Conservation (phyloP, 2,329 filamentous ascomycete species). For the Rachicladosporium sp. region DNA sequence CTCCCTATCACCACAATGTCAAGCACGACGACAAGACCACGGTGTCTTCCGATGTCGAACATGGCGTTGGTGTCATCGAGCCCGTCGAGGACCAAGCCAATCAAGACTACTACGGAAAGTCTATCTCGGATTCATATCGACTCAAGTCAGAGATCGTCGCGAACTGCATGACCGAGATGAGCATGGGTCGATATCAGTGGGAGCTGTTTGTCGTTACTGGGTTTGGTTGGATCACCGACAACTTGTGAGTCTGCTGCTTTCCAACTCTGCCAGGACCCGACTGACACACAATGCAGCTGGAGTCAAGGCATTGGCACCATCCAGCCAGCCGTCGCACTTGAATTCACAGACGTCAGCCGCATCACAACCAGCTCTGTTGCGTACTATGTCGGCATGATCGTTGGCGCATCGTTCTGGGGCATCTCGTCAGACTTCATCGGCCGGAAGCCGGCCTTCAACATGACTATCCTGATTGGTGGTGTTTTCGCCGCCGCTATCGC, state of each 20-base stretch:
- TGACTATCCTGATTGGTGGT: constrained; percentile 56
- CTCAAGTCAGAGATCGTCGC: constrained; percentile 5
- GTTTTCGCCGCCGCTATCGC: constrained; percentile 10
- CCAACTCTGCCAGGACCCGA: constrained; percentile 26
- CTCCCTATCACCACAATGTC: too few relatives aligned
- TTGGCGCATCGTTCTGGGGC: constrained; percentile 70
- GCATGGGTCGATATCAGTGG: constrained; percentile 76
- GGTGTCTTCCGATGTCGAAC: background rate
- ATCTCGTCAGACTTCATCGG: constrained; percentile 65
- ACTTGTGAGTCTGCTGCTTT: constrained; percentile 66
- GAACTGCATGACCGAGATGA: constrained; percentile 42
- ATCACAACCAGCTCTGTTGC: constrained; percentile 59
- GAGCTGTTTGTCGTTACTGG: constrained; percentile 67
- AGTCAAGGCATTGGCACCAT: constrained; percentile 45
- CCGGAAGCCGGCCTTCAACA: constrained; percentile 65
- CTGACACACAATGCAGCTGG: constrained; percentile 44
- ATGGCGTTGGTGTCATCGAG: constrained; percentile 2
- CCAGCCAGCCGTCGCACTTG: constrained; percentile 3
- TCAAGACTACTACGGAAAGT: constrained; percentile 2
- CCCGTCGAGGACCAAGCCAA: constrained; percentile 1
- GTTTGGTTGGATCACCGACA: constrained; percentile 76
- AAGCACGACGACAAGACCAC: too few relatives aligned
- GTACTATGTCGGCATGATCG: constrained; percentile 59
- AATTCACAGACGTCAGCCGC: constrained; percentile 1
- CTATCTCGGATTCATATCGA: constrained; percentile 3